Evolutionary conservation across 2,329 filamentous ascomycete genomes (phyloP).

Genomic region (Talaromyces sp.): DNA sequence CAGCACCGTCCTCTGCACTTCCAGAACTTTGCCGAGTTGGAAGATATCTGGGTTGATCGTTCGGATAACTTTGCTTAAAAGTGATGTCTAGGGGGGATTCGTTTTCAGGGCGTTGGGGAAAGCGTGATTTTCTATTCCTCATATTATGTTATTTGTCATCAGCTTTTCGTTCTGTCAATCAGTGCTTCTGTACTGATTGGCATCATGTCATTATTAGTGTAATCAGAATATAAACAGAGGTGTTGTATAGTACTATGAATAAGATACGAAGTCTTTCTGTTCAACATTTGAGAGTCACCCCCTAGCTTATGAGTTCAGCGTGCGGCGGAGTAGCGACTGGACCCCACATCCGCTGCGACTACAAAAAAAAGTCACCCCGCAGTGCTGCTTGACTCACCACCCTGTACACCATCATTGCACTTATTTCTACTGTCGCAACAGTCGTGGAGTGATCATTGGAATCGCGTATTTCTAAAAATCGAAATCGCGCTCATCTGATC

Average conservation of each 20-base stretch:
- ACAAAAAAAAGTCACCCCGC: constrained; percentile 9
- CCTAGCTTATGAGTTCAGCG: background rate
- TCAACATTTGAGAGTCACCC: background rate
- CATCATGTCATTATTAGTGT: constrained; percentile 11
- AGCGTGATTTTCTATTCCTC: constrained; percentile 1
- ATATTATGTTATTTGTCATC: constrained; percentile 8
- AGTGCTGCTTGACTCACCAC: background rate
- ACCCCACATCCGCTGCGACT: constrained; percentile 2
- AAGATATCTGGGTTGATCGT: constrained; percentile 94
- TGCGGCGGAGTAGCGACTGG: background rate
- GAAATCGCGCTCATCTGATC: background rate
- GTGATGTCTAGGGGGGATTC: background rate
- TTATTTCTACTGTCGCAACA: background rate
- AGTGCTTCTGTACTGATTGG: background rate
- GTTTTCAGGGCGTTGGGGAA: constrained; percentile 7
- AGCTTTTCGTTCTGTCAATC: background rate
- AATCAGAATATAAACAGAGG: constrained; percentile 1
- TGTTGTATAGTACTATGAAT: constrained; percentile 9
- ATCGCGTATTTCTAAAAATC: background rate
- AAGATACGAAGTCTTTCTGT: background rate
- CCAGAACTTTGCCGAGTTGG: constrained; percentile 93
- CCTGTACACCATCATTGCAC: background rate
- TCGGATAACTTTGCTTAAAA: constrained; percentile 85
- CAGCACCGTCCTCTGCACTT: constrained; percentile 92
- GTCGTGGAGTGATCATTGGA: background rate